A percentile compares a stretch with the other conserved stretches of the same genome.
phyloP scores from a whole-genome alignment of 2,329 filamentous ascomycete genomes.

The Fusarium globosum region DNA sequence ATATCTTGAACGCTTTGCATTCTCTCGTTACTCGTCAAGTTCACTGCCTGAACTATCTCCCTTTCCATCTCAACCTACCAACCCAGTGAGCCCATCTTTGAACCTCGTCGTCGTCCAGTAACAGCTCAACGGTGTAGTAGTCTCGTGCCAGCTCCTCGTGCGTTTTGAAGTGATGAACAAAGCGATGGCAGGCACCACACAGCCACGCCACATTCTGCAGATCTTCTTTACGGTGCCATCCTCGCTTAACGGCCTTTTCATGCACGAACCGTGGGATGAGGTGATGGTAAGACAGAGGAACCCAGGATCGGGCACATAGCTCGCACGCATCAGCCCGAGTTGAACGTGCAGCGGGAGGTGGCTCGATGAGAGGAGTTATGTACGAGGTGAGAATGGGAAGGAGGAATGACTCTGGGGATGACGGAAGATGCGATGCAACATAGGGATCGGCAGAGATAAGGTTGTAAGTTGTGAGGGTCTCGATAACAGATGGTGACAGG shows the following conservation, averaged over 20 bases:
- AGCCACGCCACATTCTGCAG: slow-evolving; percentile 87
- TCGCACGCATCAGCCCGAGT: slow-evolving; percentile 74
- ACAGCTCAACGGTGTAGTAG: slow-evolving; percentile 77
- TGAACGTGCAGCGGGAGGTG: slow-evolving; percentile 71
- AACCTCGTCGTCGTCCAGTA: slow-evolving; percentile 78
- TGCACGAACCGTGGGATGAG: slow-evolving; percentile 84
- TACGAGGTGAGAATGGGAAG: slow-evolving; percentile 72
- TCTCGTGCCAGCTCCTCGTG: slow-evolving; percentile 82
- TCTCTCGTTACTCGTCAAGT: neutral
- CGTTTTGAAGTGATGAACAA: slow-evolving; percentile 78
- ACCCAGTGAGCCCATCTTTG: slow-evolving; percentile 79
- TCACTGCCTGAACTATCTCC: slow-evolving; percentile 13
- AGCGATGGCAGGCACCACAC: slow-evolving; percentile 84
- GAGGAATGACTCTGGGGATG: slow-evolving; percentile 65
- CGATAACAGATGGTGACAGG: slow-evolving; percentile 63
- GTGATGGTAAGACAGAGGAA: slow-evolving; percentile 85
- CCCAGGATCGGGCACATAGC: slow-evolving; percentile 79
- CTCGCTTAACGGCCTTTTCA: slow-evolving; percentile 78
- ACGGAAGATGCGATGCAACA: slow-evolving; percentile 50
- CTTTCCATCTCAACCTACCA: slow-evolving; percentile 78
- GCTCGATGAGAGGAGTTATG: slow-evolving; percentile 64
- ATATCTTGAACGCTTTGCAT: neutral
- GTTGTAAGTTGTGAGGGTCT: slow-evolving; percentile 75
- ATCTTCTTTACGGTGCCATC: slow-evolving; percentile 81
- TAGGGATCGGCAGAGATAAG: slow-evolving; percentile 61